These are phyloP conservation scores for Xylariaceae sp. DNA, from an alignment of 2,329 filamentous ascomycete genomes.

Conservation along the genomic window DNA sequence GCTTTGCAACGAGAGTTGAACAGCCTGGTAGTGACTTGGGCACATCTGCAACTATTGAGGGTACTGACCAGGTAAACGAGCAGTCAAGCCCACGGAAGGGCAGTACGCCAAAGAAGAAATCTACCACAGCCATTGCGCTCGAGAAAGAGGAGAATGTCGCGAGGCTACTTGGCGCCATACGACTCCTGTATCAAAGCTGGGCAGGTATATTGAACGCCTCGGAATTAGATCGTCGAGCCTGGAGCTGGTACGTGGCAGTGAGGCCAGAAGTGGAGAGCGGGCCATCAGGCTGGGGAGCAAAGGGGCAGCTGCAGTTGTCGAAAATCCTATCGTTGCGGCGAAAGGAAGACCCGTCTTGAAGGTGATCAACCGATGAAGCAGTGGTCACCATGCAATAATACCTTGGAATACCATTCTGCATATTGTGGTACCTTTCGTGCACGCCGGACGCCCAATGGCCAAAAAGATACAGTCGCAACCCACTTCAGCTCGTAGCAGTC, in stretches of 20 bases:
- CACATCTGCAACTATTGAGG: constrained; percentile 3
- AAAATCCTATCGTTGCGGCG: constrained; percentile 61
- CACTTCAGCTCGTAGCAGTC: too few relatives aligned
- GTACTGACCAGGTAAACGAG: constrained; percentile 1
- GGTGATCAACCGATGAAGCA: too few relatives aligned
- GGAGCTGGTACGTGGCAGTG: constrained; percentile 76
- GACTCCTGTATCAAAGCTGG: constrained; percentile 74
- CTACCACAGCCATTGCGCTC: constrained; percentile 44
- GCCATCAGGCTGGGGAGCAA: constrained; percentile 77
- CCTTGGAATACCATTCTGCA: too few relatives aligned
- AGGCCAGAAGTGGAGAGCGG: constrained; percentile 73
- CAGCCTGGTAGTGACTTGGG: constrained; percentile 4
- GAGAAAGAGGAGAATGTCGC: constrained; percentile 68
- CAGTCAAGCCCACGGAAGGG: constrained; percentile 10
- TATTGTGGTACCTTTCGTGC: too few relatives aligned
- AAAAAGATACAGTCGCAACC: too few relatives aligned
- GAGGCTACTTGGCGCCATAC: constrained; percentile 64
- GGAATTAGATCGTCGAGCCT: constrained; percentile 72
- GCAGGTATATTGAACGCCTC: constrained; percentile 52
- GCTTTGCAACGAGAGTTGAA: constrained; percentile 48
- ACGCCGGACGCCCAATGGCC: too few relatives aligned
- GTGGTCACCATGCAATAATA: too few relatives aligned
- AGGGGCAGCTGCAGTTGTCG: constrained; percentile 62
- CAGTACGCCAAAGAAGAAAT: constrained; percentile 45
- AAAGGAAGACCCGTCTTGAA: constrained; percentile 16